Base-by-base conservation (phyloP, 179 eudicot genomes). In the Dionaea muscipula region DNA sequence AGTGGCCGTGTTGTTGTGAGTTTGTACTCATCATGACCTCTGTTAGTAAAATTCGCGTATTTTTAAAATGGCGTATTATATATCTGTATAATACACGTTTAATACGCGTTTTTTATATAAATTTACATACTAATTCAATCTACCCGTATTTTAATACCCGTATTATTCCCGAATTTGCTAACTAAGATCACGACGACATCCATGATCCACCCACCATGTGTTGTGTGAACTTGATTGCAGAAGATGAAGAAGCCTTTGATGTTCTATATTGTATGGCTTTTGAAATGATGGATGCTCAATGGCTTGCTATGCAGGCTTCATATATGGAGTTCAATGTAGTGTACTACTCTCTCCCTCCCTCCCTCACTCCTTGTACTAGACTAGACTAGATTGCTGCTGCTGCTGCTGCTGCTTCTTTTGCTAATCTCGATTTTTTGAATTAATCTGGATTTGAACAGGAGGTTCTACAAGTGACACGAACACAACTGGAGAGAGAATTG, bases 271-370 rank as follows among this genome's bases (percentile, higher is more conserved):
- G 98, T 64, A 63, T 91, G 67, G 91, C 98, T 51, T 91, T 91
- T 54, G 84, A 71, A 37, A 75, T 91, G 98, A 69, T 91, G 95
- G 98, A 91, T 22, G 94, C 85, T 54, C 95, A 91, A 54, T 91
- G 98, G 98, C 88, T 91, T 35, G 98, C 98, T 20, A 84, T 78
- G 94, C 71, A 56, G 49, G 98, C 98, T 59, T 91, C 95, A 3
- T 91, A 87, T 51, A 91, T 91, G 98, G 81, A 91, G 54, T 91
- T 91, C 60, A 91, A 91, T 65, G 98, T 87, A 87, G 21, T 9
- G 26, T 45, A 36, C 47, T 56, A 27, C 60, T 35, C 69, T 24
- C 55, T 56, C 63, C 62, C 62, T 55, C 63, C 64, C 64, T 64
- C 53, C 44, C 68, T 49, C 49, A 6, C 17, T 6, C 12, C 45